A percentile compares a stretch with the other conserved stretches of the same genome.
phyloP scores from a whole-genome alignment of 768 basidiomycete genomes.

The Russula lepida region DNA sequence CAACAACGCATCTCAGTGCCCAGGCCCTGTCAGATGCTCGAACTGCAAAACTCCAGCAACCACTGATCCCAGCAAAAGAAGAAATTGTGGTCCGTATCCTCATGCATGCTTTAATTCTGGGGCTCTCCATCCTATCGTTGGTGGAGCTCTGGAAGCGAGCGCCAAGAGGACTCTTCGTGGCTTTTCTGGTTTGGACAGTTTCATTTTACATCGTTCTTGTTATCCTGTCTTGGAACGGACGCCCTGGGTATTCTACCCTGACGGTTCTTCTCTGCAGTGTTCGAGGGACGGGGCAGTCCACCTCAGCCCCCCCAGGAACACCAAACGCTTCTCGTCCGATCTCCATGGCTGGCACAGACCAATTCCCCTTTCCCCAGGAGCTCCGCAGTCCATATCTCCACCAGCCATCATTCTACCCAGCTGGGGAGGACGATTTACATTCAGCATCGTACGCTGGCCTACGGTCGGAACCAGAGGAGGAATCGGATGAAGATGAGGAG shows the following conservation, averaged over 20 bases:
- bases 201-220: slow-evolving; percentile 50
- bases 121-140: slow-evolving; percentile 48
- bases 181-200: slow-evolving; percentile 56
- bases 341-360: slow-evolving; percentile 34
- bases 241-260: slow-evolving; percentile 49
- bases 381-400: slow-evolving; percentile 56
- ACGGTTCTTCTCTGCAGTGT: slow-evolving; percentile 41
- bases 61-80: slow-evolving; percentile 32
- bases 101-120: slow-evolving; percentile 51
- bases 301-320: slow-evolving; percentile 28
- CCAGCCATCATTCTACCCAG: slow-evolving; percentile 50
- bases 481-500: slow-evolving; percentile 70
- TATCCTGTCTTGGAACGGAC: slow-evolving; percentile 48
- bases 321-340: slow-evolving; percentile 35
- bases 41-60: slow-evolving; percentile 22
- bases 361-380: slow-evolving; percentile 38
- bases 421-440: slow-evolving; percentile 36
- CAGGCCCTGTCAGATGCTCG: slow-evolving; percentile 28
- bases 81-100: slow-evolving; percentile 40
- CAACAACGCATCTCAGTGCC: slow-evolving; percentile 41
- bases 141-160: slow-evolving; percentile 51
- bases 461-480: slow-evolving; percentile 34
- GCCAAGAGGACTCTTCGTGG: slow-evolving; percentile 45
- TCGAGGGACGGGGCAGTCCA: slow-evolving; percentile 27
- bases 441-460: slow-evolving; percentile 42